Evolutionary conservation across 2,329 filamentous ascomycete genomes (phyloP).

Genomic region (Cadophora malorum): DNA sequence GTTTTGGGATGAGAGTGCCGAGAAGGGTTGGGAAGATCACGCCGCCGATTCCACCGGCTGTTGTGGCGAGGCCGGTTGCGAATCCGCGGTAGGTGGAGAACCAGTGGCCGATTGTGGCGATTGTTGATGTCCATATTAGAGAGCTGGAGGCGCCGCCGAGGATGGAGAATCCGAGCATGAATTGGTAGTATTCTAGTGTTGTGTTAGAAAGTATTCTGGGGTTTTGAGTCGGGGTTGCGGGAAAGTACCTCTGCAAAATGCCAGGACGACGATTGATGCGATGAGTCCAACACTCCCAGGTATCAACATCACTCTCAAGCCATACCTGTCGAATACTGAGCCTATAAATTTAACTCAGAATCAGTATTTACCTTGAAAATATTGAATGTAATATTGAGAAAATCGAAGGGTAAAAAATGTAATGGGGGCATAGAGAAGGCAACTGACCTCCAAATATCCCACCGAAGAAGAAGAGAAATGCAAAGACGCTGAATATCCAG

Average conservation of each 20-base stretch:
- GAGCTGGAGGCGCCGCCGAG: background rate
- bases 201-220: background rate
- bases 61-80: background rate
- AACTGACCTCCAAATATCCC: background rate
- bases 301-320: background rate
- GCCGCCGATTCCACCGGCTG: background rate
- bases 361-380: no score
- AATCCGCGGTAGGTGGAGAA: background rate
- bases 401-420: no score
- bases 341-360: no score
- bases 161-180: background rate
- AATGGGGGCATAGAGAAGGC: background rate
- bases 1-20: background rate
- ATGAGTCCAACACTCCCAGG: background rate
- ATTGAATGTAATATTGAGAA: no score
- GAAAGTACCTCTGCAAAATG: background rate
- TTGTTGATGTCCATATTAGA: background rate
- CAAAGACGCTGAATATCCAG: background rate
- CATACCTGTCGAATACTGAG: background rate
- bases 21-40: background rate
- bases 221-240: no score
- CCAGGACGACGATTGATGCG: background rate
- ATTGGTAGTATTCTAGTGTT: background rate
- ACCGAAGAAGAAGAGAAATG: background rate
- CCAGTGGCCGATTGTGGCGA: background rate